Evolutionary conservation across 2,329 filamentous ascomycete genomes (phyloP).

Genomic region (Sclerotinia spermophila): DNA sequence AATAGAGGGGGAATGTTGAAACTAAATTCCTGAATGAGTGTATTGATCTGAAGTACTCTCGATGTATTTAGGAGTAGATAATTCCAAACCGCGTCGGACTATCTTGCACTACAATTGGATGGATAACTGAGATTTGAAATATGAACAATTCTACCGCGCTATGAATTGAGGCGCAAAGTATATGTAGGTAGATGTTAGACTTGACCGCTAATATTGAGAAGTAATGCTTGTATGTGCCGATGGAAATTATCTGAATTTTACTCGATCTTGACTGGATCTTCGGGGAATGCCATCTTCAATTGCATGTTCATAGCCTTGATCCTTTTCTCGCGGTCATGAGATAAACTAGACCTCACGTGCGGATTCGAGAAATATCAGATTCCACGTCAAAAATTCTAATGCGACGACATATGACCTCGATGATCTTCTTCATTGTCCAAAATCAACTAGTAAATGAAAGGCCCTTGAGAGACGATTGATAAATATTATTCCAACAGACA

Average conservation of each 20-base stretch:
- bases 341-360: too few species aligned
- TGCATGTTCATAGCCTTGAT: rapidly evolving
- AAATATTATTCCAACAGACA: too few species aligned
- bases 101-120: background rate
- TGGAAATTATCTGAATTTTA: background rate
- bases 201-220: too few species aligned
- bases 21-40: background rate
- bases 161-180: too few species aligned
- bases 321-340: rapidly evolving
- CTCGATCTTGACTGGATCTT: background rate
- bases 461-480: background rate
- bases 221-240: background rate
- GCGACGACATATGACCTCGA: rapidly evolving
- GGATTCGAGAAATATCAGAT: too few species aligned
- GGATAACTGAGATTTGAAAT: background rate
- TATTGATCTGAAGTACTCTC: background rate
- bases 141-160: background rate
- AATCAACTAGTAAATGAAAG: too few species aligned
- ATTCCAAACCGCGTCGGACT: background rate
- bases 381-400: too few species aligned
- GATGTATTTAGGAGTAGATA: background rate
- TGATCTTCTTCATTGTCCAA: background rate
- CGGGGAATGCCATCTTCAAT: background rate
- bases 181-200: too few species aligned
- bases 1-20: background rate